Percentiles rank a stretch among this genome's conserved stretches.
Evolutionary conservation across 2,329 filamentous ascomycete species (phyloP).

Genomic region (Aspergillus fumigatus): DNA sequence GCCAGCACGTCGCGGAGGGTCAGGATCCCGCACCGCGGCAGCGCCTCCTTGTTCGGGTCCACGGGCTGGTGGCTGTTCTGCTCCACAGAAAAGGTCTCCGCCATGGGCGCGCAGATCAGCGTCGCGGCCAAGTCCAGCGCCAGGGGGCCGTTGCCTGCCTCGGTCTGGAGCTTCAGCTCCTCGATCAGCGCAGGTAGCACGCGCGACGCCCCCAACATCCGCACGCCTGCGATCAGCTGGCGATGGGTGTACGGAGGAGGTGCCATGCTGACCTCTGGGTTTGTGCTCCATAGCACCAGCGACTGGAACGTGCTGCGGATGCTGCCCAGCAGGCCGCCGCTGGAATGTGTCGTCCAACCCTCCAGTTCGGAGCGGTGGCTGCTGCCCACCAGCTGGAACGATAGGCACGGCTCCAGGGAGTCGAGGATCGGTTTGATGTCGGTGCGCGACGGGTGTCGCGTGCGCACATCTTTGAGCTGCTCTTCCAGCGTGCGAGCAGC

Average conservation of each 20-base stretch:
- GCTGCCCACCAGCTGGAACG: constrained; percentile 47
- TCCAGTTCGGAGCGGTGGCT: constrained; percentile 48
- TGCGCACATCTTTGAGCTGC: constrained; percentile 49
- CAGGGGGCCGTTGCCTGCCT: constrained; percentile 37
- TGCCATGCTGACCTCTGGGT: constrained; percentile 47
- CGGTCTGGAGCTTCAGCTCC: constrained; percentile 40
- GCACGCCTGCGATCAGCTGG: constrained; percentile 44
- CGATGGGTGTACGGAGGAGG: constrained; percentile 54
- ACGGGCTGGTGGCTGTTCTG: constrained; percentile 33
- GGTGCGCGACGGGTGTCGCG: constrained; percentile 45
- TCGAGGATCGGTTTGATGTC: constrained; percentile 52
- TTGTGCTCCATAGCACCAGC: constrained; percentile 50
- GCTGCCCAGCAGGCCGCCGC: constrained; percentile 44
- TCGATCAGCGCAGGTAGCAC: constrained; percentile 38
- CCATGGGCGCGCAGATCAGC: constrained; percentile 38
- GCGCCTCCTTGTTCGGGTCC: constrained; percentile 28
- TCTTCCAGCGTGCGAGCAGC: constrained; percentile 49
- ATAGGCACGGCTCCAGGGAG: constrained; percentile 46
- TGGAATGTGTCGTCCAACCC: constrained; percentile 46
- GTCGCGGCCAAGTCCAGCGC: constrained; percentile 43
- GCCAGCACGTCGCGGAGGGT: constrained; percentile 40
- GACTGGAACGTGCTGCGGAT: constrained; percentile 50
- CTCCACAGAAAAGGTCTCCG: constrained; percentile 37
- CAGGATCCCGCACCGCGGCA: constrained; percentile 32
- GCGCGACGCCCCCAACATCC: constrained; percentile 37